phyloP scores from a whole-genome alignment of 2,329 filamentous ascomycete species.

The Tolypocladium inflatum region DNA sequence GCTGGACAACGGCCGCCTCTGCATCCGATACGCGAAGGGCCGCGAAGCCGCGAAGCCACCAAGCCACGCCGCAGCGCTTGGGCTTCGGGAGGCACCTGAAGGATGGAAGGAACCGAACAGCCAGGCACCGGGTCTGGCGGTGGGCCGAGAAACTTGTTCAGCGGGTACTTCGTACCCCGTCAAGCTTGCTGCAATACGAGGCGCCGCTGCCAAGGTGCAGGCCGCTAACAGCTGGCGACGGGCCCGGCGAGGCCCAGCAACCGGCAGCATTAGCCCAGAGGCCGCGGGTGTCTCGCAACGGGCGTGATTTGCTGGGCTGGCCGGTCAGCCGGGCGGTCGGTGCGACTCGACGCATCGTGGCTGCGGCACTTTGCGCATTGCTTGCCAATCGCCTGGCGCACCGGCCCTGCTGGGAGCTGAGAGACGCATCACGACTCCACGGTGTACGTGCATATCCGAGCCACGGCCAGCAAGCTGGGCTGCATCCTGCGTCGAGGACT shows the following conservation, averaged over 20 bases:
- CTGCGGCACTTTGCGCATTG: not conserved
- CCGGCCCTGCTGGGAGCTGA: not conserved
- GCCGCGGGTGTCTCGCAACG: not conserved
- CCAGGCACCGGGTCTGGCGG: not conserved
- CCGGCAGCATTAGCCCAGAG: not conserved
- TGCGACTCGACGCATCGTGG: not conserved
- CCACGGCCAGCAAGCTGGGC: not conserved
- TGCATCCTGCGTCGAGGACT: not conserved
- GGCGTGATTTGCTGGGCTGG: not conserved
- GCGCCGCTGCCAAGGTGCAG: not conserved
- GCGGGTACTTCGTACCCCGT: not conserved
- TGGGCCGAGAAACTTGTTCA: not conserved
- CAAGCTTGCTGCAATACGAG: not conserved
- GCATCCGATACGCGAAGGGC: not conserved
- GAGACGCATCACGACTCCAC: not conserved
- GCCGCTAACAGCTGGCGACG: not conserved
- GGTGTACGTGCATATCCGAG: not conserved
- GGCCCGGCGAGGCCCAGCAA: not conserved
- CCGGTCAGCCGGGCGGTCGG: not conserved
- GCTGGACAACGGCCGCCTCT: not conserved
- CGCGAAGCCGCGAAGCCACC: not conserved
- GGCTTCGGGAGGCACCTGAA: not conserved
- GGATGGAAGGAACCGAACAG: not conserved
- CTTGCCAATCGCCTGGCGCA: not conserved
- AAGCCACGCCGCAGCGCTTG: not conserved